Evolutionary conservation across 345 rosid genomes (phyloP).

Genomic region (Iberis pinnata): DNA sequence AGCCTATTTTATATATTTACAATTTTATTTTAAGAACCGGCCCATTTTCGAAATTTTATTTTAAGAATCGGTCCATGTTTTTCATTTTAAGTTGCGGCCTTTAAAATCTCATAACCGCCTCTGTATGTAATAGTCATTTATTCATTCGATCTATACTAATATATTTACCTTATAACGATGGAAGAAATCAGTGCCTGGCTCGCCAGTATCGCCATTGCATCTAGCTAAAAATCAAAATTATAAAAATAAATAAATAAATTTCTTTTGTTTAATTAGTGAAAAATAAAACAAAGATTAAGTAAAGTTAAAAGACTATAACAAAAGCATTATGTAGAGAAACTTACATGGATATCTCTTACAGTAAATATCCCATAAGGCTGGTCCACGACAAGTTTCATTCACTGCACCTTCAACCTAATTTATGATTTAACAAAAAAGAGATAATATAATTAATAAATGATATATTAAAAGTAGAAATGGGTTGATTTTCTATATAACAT

Average conservation of each 20-base stretch:
- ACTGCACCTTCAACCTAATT: constrained; percentile 14
- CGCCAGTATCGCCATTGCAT: not conserved
- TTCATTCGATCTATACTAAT: not conserved
- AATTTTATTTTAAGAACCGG: too few species aligned
- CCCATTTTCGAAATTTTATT: too few species aligned
- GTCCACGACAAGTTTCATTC: constrained; percentile 28
- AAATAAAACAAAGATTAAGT: not conserved
- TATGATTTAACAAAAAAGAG: not conserved
- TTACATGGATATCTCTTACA: constrained; percentile 21
- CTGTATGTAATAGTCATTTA: too few species aligned
- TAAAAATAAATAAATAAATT: too few species aligned
- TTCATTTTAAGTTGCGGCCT: too few species aligned
- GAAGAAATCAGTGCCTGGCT: constrained; percentile 17
- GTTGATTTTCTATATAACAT: too few species aligned
- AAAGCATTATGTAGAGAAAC: not conserved
- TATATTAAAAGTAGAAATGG: too few species aligned
- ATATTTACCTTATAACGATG: constrained; percentile 18
- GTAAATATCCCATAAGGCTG: constrained; percentile 32
- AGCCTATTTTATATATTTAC: too few species aligned
- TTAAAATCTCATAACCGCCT: too few species aligned
- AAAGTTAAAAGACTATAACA: not conserved
- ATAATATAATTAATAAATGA: too few species aligned
- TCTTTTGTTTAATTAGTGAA: too few species aligned
- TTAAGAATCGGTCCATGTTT: too few species aligned
- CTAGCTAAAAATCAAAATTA: not conserved